phyloP scores from a whole-genome alignment of 2,329 filamentous ascomycete genomes.

The Claviceps paspali region DNA sequence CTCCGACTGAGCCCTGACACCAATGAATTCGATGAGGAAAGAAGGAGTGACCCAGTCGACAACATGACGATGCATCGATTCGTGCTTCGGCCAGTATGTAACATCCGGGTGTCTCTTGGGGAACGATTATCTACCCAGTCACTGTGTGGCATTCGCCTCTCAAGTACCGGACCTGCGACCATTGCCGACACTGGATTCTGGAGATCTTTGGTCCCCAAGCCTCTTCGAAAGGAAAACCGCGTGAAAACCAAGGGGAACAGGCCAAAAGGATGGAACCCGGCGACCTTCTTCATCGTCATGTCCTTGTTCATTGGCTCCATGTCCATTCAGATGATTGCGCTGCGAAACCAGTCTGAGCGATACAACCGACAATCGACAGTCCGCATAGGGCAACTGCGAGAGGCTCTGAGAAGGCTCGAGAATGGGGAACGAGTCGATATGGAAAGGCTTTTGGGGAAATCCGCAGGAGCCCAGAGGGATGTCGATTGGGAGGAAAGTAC shows the following conservation, averaged over 20 bases:
- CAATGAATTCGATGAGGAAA: neutral
- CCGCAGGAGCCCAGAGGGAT: conserved; percentile 60
- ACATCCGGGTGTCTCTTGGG: neutral
- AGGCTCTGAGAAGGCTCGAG: conserved; percentile 57
- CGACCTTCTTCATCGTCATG: conserved; percentile 68
- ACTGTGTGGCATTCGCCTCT: conserved; percentile 10
- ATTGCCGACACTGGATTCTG: conserved; percentile 48
- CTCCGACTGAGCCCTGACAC: neutral
- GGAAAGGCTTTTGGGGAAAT: conserved; percentile 56
- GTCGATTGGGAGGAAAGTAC: conserved; percentile 76
- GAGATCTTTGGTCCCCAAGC: conserved; percentile 54
- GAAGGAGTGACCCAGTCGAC: neutral
- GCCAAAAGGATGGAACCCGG: conserved; percentile 60
- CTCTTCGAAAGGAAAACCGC: conserved; percentile 33
- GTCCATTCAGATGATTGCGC: conserved; percentile 77
- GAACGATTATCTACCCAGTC: neutral
- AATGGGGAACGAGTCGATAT: conserved; percentile 71
- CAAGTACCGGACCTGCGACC: conserved; percentile 29
- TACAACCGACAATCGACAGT: conserved; percentile 65
- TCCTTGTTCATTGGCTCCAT: conserved; percentile 86
- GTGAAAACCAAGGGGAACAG: conserved; percentile 23
- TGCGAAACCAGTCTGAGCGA: conserved; percentile 60
- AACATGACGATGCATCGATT: conserved; percentile 8
- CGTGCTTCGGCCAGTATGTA: neutral
- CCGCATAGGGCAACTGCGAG: conserved; percentile 59